Evolutionary conservation across 2,329 filamentous ascomycete genomes (phyloP).

Genomic region (Pseudogymnoascus sp.): DNA sequence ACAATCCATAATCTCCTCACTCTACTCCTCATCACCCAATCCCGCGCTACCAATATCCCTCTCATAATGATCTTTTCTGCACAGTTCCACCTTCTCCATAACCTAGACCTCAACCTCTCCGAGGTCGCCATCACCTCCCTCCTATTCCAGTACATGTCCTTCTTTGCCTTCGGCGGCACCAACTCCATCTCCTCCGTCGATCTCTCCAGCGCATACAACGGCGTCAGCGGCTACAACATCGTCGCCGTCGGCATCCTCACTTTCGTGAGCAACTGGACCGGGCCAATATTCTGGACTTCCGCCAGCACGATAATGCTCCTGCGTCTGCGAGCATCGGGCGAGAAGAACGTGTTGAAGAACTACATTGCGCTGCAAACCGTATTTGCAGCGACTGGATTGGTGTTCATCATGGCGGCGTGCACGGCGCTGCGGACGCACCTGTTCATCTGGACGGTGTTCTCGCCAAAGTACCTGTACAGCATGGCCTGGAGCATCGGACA

Average conservation of each 20-base stretch:
- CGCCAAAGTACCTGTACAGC: slow-evolving; percentile 88
- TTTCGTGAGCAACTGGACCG: slow-evolving; percentile 87
- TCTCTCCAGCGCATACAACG: slow-evolving; percentile 91
- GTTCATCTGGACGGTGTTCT: slow-evolving; percentile 99
- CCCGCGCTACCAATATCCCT: slow-evolving; percentile 75
- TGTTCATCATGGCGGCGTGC: slow-evolving; percentile 82
- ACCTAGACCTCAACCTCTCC: slow-evolving; percentile 40
- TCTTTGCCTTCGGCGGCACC: slow-evolving; percentile 84
- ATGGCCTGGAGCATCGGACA: slow-evolving; percentile 81
- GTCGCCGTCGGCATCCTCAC: slow-evolving; percentile 74
- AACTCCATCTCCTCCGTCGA: slow-evolving; percentile 97
- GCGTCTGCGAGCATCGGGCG: slow-evolving; percentile 18
- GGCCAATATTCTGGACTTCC: slow-evolving; percentile 77
- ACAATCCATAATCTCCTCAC: slow-evolving; percentile 63
- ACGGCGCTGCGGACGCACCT: slow-evolving; percentile 76
- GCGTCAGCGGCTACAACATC: slow-evolving; percentile 72
- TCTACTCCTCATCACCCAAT: slow-evolving; percentile 79
- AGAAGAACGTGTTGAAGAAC: slow-evolving; percentile 21
- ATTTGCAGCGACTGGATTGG: slow-evolving; percentile 57
- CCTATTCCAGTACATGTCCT: slow-evolving; percentile 71
- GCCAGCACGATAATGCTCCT: slow-evolving; percentile 56
- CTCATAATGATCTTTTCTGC: slow-evolving; percentile 69
- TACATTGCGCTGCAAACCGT: slow-evolving; percentile 61
- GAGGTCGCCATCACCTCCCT: slow-evolving; percentile 64
- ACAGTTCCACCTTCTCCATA: slow-evolving; percentile 47